Conservation (phyloP, 805 yeast genomes). For the Suhomyces xylopsoci region DNA sequence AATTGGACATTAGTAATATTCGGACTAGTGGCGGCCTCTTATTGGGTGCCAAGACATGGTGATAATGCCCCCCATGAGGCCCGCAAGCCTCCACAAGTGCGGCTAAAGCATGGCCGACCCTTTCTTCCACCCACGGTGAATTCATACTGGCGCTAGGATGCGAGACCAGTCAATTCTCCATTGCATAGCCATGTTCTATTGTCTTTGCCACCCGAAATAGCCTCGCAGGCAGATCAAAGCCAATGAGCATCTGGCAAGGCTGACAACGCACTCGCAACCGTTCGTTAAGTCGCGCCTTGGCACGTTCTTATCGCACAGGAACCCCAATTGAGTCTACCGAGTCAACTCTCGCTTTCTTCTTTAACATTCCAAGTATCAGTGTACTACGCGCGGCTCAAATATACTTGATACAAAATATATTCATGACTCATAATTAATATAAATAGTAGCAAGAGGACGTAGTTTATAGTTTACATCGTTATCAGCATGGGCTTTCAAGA, state of each 20-base stretch:
- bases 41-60: background rate
- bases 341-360: background rate
- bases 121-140: too few species aligned
- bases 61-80: background rate
- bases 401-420: background rate
- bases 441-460: background rate
- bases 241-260: too few species aligned
- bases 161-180: too few species aligned
- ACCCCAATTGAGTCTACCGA: background rate
- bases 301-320: background rate
- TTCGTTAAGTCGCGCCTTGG: background rate
- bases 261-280: background rate
- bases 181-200: too few species aligned
- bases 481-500: background rate
- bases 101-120: background rate
- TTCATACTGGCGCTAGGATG: too few species aligned
- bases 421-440: background rate
- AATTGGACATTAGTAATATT: background rate
- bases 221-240: too few species aligned
- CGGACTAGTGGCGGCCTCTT: background rate
- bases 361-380: background rate
- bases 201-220: too few species aligned
- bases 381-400: background rate
- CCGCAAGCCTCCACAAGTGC: background rate
- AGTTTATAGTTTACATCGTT: background rate